Percentiles rank a stretch among this genome's conserved stretches.
phyloP scores from a whole-genome alignment of 352 stramenopile genomes.

The Lagenidium sp. region DNA sequence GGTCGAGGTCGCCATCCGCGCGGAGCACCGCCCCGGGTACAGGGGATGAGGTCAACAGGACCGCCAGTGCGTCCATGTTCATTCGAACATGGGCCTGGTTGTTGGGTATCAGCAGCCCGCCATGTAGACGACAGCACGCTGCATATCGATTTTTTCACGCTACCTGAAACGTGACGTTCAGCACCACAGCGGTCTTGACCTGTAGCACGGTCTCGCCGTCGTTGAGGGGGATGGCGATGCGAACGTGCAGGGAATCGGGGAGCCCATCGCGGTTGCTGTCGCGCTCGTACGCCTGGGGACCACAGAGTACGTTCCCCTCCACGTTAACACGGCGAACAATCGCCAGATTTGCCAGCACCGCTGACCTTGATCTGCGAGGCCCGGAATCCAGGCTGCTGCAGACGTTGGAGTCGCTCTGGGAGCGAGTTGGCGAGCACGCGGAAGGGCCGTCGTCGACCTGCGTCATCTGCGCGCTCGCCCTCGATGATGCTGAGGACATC shows the following conservation, averaged over 20 bases:
- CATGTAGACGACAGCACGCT: not conserved
- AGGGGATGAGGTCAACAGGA: conserved; percentile 24
- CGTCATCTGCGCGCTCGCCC: conserved; percentile 14
- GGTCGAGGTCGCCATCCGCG: conserved; percentile 50
- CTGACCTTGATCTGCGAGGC: conserved; percentile 30
- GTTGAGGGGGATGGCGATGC: conserved; percentile 31
- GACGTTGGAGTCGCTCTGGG: conserved; percentile 22
- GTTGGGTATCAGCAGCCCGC: not conserved
- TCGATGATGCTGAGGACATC: conserved; percentile 56
- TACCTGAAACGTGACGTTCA: conserved; percentile 52
- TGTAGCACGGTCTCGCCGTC: conserved; percentile 38
- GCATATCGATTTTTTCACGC: not conserved
- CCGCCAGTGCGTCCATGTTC: conserved; percentile 55
- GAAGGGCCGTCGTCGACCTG: conserved; percentile 5
- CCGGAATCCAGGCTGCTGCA: conserved; percentile 28
- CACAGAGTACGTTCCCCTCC: not conserved
- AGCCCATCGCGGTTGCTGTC: conserved; percentile 43
- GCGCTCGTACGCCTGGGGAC: conserved; percentile 23
- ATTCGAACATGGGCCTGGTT: conserved; percentile 37
- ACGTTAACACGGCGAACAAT: not conserved
- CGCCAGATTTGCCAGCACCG: not conserved
- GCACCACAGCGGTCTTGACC: conserved; percentile 32
- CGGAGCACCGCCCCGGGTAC: conserved; percentile 24
- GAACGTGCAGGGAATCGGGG: conserved; percentile 44
- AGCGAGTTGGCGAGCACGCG: conserved; percentile 36